phyloP scores from a whole-genome alignment of 352 stramenopile genomes.

The Phytopythium litorale region DNA sequence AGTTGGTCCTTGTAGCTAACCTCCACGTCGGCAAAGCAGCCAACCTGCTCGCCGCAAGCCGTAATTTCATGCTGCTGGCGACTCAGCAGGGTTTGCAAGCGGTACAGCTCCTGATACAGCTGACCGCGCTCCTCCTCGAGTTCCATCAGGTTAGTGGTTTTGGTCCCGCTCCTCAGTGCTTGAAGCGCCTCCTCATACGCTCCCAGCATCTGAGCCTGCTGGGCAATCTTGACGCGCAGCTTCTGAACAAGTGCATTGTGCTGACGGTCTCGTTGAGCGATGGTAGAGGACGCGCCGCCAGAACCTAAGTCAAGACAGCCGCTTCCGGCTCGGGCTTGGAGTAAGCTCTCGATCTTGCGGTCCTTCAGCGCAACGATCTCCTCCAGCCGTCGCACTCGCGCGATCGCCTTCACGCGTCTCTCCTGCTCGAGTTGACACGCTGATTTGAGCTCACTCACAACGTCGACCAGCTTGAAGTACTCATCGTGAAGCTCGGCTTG shows the following conservation, averaged over 20 bases:
- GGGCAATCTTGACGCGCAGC: conserved; percentile 44
- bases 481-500: conserved; percentile 60
- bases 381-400: conserved; percentile 47
- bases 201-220: conserved; percentile 45
- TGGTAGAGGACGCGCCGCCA: neutral
- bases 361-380: conserved; percentile 66
- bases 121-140: conserved; percentile 56
- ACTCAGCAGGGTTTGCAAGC: conserved; percentile 26
- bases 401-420: conserved; percentile 40
- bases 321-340: conserved; percentile 16
- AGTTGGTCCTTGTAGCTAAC: conserved; percentile 28
- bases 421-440: conserved; percentile 47
- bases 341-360: conserved; percentile 59
- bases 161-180: conserved; percentile 37
- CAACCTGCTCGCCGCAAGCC: conserved; percentile 22
- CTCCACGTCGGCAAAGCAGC: conserved; percentile 24
- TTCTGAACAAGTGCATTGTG: conserved; percentile 43
- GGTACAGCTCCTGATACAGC: conserved; percentile 35
- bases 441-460: conserved; percentile 45
- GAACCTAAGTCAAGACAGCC: neutral
- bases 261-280: conserved; percentile 46
- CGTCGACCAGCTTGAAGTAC: conserved; percentile 52
- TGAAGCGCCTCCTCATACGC: conserved; percentile 66
- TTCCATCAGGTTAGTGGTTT: conserved; percentile 52
- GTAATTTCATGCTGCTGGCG: conserved; percentile 27